These are phyloP conservation scores for Carex myosuroides DNA, from an alignment of 176 grass and related monocot genomes.

Conservation along the genomic window DNA sequence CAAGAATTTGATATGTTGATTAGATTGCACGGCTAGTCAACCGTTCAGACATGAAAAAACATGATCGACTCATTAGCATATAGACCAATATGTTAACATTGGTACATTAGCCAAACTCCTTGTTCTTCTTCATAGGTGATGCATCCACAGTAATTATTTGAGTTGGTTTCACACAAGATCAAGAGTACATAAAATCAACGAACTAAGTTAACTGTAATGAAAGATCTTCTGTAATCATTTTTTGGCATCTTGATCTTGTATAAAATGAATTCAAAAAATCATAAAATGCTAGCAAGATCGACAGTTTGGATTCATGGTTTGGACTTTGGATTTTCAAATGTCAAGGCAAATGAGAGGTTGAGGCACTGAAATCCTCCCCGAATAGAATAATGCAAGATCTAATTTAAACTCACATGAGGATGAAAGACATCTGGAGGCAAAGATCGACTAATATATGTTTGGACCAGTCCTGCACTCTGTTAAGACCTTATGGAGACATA, in stretches of 20 bases:
- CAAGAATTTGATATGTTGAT: too few species aligned
- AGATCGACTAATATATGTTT: constrained; percentile 58
- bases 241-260: neutral
- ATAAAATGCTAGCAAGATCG: neutral
- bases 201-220: neutral
- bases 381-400: neutral
- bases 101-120: neutral
- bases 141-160: neutral
- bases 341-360: neutral
- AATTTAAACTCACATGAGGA: constrained; percentile 47
- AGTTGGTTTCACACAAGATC: neutral
- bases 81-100: too few species aligned
- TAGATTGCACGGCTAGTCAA: too few species aligned
- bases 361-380: neutral
- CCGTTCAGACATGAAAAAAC: too few species aligned
- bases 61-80: too few species aligned
- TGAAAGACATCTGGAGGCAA: constrained; percentile 43
- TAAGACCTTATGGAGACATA: constrained; percentile 48
- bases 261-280: neutral
- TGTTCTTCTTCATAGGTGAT: neutral
- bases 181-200: neutral
- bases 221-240: neutral
- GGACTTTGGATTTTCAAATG: neutral
- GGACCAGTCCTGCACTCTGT: constrained; percentile 70
- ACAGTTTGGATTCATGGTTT: neutral